These are phyloP conservation scores for Inonotus obliquus DNA, from an alignment of 1,284 basidiomycete species.

Conservation along the genomic window DNA sequence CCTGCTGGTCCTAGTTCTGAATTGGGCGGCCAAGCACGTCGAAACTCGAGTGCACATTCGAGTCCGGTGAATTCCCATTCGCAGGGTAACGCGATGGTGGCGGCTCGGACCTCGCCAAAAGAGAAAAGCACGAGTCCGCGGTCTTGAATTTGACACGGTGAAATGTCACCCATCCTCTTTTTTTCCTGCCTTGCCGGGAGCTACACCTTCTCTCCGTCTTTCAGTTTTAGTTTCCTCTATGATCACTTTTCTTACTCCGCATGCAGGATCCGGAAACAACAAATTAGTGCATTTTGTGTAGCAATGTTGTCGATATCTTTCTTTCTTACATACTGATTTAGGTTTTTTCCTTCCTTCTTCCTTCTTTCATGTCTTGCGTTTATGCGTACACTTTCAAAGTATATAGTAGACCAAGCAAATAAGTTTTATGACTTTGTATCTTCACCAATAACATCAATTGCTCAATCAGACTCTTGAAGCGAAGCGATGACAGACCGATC, in stretches of 20 bases:
- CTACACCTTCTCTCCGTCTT: not conserved
- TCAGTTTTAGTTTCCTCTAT: not conserved
- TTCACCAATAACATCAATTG: too few species aligned
- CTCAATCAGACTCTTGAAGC: too few species aligned
- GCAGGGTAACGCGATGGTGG: constrained; percentile 16
- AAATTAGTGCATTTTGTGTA: not conserved
- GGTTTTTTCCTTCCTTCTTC: not conserved
- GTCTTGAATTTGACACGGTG: not conserved
- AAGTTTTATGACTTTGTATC: not conserved
- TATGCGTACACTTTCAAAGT: not conserved
- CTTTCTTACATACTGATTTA: not conserved
- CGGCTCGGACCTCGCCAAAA: constrained; percentile 11
- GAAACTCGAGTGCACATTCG: constrained; percentile 5
- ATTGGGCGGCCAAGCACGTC: not conserved
- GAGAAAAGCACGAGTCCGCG: constrained; percentile 13
- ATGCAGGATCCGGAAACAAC: not conserved
- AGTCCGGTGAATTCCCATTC: constrained; percentile 12
- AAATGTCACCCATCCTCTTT: not conserved
- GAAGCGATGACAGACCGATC: too few species aligned
- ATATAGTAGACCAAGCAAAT: constrained; percentile 1
- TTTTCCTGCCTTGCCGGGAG: not conserved
- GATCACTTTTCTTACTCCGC: not conserved
- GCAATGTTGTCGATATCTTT: constrained; percentile 1
- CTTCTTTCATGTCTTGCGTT: not conserved
- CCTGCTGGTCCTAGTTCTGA: constrained; percentile 1